phyloP scores from a whole-genome alignment of 345 rosid species.

The Chamaenerion angustifolium region DNA sequence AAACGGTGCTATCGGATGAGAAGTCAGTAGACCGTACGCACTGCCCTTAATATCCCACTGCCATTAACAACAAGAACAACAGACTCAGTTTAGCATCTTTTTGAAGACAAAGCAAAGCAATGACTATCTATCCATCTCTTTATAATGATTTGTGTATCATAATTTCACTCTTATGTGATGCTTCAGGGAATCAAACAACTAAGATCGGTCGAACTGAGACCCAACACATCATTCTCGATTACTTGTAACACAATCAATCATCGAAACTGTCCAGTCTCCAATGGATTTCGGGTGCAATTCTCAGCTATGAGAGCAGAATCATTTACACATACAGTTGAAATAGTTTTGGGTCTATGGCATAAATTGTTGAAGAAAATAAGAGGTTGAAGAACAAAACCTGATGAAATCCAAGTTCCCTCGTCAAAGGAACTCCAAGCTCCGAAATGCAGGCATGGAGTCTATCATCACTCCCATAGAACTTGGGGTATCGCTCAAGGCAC shows the following conservation, averaged over 20 bases:
- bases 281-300: too few species aligned
- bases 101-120: too few species aligned
- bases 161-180: too few species aligned
- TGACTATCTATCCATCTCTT: too few species aligned
- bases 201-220: too few species aligned
- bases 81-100: too few species aligned
- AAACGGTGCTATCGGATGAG: constrained; percentile 83
- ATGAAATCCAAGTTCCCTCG: constrained; percentile 80
- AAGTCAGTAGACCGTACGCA: constrained; percentile 60
- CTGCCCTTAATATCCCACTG: constrained; percentile 93
- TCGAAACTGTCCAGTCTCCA: too few species aligned
- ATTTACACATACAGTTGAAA: background rate
- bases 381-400: constrained; percentile 33
- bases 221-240: too few species aligned
- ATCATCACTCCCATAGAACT: constrained; percentile 85
- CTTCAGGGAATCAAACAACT: too few species aligned
- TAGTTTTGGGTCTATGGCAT: background rate
- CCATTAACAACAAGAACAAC: constrained; percentile 4
- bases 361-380: background rate
- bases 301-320: background rate
- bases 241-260: too few species aligned
- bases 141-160: too few species aligned
- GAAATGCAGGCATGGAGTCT: constrained; percentile 87
- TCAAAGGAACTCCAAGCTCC: constrained; percentile 77
- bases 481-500: constrained; percentile 67